Percentiles rank a stretch among this genome's conserved stretches.
Conservation (phyloP, 257 asterid genomes). For the Nicotiana tomentosiformis region DNA sequence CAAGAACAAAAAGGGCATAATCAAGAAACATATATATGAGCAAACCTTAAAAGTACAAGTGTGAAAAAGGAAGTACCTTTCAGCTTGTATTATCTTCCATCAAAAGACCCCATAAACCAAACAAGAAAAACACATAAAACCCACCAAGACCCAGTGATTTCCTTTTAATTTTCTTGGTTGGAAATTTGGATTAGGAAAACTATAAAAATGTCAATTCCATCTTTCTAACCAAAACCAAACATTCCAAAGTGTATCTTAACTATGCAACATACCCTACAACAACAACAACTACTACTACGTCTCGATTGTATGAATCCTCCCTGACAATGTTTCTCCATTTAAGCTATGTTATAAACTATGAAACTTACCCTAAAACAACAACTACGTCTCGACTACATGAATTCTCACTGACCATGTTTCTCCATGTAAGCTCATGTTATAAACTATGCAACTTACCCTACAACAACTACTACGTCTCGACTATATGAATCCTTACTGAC, state of each 20-base stretch:
- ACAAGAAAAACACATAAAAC: conserved; percentile 1
- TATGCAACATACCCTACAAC: background rate
- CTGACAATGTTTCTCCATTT: too few species aligned
- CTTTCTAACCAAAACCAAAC: background rate
- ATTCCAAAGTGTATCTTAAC: background rate
- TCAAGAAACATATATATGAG: background rate
- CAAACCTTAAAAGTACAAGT: background rate
- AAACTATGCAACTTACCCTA: too few species aligned
- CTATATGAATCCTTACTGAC: too few species aligned
- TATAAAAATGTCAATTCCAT: background rate
- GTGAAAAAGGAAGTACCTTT: background rate
- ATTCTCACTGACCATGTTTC: too few species aligned
- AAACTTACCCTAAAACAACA: too few species aligned
- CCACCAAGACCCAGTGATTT: background rate
- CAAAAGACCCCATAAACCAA: background rate
- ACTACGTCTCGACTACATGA: too few species aligned
- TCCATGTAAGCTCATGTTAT: too few species aligned
- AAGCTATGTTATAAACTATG: too few species aligned
- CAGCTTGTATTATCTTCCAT: background rate
- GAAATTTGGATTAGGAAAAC: background rate
- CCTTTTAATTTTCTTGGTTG: background rate
- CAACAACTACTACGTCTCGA: too few species aligned
- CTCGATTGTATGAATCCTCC: too few species aligned
- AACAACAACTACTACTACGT: too few species aligned
- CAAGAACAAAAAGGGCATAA: background rate